Evolutionary conservation across 2,329 filamentous ascomycete species (phyloP), one percentile per base, ranked within the genome.

Genomic region (Tolypocladium ovalisporum): DNA sequence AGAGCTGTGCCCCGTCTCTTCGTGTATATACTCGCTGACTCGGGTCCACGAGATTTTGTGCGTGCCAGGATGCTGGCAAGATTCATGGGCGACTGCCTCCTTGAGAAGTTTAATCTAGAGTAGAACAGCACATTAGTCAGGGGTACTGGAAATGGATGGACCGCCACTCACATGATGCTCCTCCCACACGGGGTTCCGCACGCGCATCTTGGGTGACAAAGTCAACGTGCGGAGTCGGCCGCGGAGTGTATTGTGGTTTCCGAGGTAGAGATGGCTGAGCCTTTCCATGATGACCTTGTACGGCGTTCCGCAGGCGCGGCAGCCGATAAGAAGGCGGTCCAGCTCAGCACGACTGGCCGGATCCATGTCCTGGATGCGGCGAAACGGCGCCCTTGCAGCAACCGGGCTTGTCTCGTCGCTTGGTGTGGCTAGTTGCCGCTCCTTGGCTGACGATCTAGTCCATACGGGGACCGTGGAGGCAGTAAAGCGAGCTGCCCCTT

Each of bases 31-130:
- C 24, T 79, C 71, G 0, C 79, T 76, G 2, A 86, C 79, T 32
- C 73, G 67, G 64, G 82, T 82, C 84, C 83, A 87, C 2, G 79
- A 73, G 13, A 81, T 71, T 63, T 75, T 81, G 58, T 63, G 60
- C 3, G 65, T 63, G 3, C 60, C 61, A 5, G 68, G 59, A 13
- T 71, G 68, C 12, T 61, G 60, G 29, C 67, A 64, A 29, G 68
- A 68, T n/a, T 74, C 61, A 59, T 72, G 70, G 13, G 62, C 64
- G 1, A 81, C 76, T 1, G 75, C 79, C 55, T 69, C 68, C 54
- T 67, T 70, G 1, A 82, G 69, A 1, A 83, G 70, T 3, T 67
- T 63, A 56, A 79, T 67, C 79, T 82, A 58, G 32, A 55, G 36
- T 54, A 1, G 57, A 2, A 3, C 5, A 35, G 24, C 7, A 1